Percentiles rank a stretch among this genome's conserved stretches.
Conservation (phyloP, 2,329 filamentous ascomycete species). For the Cladophialophora exuberans region DNA sequence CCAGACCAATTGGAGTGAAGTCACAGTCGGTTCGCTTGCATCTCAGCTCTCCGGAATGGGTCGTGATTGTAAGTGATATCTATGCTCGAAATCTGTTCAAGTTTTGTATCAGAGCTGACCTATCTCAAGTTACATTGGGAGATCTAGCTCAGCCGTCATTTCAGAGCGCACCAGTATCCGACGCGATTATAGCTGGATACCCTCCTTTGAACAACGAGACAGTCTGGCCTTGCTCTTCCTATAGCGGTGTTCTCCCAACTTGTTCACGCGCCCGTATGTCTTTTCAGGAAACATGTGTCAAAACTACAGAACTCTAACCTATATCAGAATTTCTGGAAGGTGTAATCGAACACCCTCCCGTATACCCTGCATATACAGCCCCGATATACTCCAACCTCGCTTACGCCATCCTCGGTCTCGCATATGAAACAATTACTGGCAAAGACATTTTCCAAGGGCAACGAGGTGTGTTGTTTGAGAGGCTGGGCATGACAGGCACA, state of each 20-base stretch:
- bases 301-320: not conserved
- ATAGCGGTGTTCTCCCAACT: constrained; percentile 1
- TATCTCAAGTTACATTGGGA: not conserved
- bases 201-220: constrained; percentile 9
- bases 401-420: constrained; percentile 43
- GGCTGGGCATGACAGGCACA: constrained; percentile 45
- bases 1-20: constrained; percentile 47
- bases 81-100: not conserved
- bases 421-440: constrained; percentile 44
- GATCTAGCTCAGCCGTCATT: constrained; percentile 8
- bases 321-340: constrained; percentile 10
- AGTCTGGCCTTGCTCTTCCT: constrained; percentile 8
- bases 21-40: constrained; percentile 52
- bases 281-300: too few relatives aligned
- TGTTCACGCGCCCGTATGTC: constrained; percentile 15
- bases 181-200: not conserved
- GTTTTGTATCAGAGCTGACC: constrained; percentile 1
- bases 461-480: constrained; percentile 34
- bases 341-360: constrained; percentile 12
- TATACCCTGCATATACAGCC: constrained; percentile 35
- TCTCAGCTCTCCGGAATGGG: constrained; percentile 42
- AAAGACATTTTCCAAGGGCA: constrained; percentile 39
- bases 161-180: not conserved
- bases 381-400: constrained; percentile 43
- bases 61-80: constrained; percentile 10